phyloP scores from a whole-genome alignment of 2,329 filamentous ascomycete species.

The Didymosphaeria variabile region DNA sequence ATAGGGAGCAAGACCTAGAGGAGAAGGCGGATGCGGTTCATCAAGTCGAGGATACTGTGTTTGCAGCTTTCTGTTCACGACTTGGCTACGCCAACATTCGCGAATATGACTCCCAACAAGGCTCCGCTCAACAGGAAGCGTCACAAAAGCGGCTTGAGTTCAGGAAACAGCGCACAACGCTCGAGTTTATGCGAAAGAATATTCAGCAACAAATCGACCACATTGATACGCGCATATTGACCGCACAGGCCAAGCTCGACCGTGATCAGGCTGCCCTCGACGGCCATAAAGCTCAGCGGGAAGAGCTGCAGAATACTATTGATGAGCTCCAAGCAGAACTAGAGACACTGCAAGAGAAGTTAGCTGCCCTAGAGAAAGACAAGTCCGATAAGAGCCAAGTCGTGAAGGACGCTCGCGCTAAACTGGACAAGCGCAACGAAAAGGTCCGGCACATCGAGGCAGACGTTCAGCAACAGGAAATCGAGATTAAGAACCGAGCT shows the following conservation, averaged over 20 bases:
- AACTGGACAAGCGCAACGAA: constrained; percentile 84
- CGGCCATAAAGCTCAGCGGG: constrained; percentile 73
- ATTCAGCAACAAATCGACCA: constrained; percentile 76
- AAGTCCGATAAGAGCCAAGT: constrained; percentile 75
- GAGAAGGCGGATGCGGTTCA: constrained; percentile 72
- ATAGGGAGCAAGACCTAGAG: constrained; percentile 64
- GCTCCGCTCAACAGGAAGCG: constrained; percentile 88
- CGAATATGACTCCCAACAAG: constrained; percentile 92
- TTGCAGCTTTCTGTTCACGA: constrained; percentile 82
- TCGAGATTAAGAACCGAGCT: constrained; percentile 84
- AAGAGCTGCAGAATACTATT: constrained; percentile 76
- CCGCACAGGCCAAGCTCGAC: constrained; percentile 71
- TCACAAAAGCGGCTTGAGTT: constrained; percentile 88
- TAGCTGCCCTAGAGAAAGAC: constrained; percentile 73
- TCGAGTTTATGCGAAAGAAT: constrained; percentile 69
- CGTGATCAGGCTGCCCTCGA: constrained; percentile 73
- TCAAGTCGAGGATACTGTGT: constrained; percentile 87
- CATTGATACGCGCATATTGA: constrained; percentile 73
- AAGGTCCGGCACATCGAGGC: constrained; percentile 80
- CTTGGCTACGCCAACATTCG: constrained; percentile 90
- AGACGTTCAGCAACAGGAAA: constrained; percentile 80
- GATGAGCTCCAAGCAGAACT: constrained; percentile 78
- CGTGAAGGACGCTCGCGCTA: constrained; percentile 78
- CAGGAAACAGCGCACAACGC: constrained; percentile 74
- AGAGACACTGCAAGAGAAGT: constrained; percentile 75